Conservation (phyloP, 129 eudicot genomes). For the Daucus carota region DH1_v3.0 NC_030384.2:20783001-20783500, state of each 20-base stretch:
- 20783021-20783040: neutral
- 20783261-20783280: slow-evolving; percentile 69
- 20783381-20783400: neutral
- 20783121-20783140: slow-evolving; percentile 27
- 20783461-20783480: slow-evolving; percentile 74
- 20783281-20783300: slow-evolving; percentile 71
- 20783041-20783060: neutral
- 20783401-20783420: neutral
- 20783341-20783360: neutral
- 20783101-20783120: neutral
- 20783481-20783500: slow-evolving; percentile 85
- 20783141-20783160: slow-evolving; percentile 29
- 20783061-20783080: neutral
- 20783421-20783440: neutral
- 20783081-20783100: slow-evolving; percentile 10
- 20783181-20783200: slow-evolving; percentile 5
- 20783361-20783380: neutral
- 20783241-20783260: slow-evolving; percentile 50
- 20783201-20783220: neutral
- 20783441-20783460: slow-evolving; percentile 60
- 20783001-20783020: slow-evolving; percentile 36
- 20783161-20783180: slow-evolving; percentile 42
- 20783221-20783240: neutral
- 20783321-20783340: neutral
- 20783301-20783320: neutral